These are phyloP conservation scores for Aspergillus niger DNA, from an alignment of 2,329 filamentous ascomycete species.

Conservation along the genomic window DNA sequence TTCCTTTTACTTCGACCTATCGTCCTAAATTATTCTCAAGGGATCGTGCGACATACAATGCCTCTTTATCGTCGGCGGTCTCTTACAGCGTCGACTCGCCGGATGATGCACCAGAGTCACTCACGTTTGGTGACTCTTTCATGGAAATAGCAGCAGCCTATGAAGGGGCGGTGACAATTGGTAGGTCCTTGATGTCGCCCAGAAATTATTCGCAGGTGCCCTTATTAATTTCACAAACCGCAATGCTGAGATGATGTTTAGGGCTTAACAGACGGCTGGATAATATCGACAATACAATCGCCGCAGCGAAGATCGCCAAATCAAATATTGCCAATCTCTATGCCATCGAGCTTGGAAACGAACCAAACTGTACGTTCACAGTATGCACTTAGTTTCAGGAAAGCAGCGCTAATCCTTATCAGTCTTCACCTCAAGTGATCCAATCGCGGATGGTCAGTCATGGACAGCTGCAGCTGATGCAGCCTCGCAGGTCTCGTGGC, in stretches of 20 bases:
- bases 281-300: conserved; percentile 57
- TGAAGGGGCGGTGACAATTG: conserved; percentile 53
- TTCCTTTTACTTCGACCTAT: not conserved
- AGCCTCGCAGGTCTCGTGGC: conserved; percentile 37
- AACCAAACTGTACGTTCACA: conserved; percentile 54
- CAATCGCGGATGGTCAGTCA: conserved; percentile 25
- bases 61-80: conserved; percentile 49
- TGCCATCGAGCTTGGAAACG: conserved; percentile 60
- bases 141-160: conserved; percentile 54
- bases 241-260: not conserved
- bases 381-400: too few species aligned
- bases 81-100: conserved; percentile 53
- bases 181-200: not conserved
- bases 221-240: too few species aligned
- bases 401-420: not conserved
- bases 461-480: conserved; percentile 39
- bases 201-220: too few species aligned
- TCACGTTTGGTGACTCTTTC: conserved; percentile 58
- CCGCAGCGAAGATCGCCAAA: conserved; percentile 52
- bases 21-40: conserved; percentile 22
- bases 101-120: conserved; percentile 50
- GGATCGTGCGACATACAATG: conserved; percentile 57
- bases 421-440: conserved; percentile 31
- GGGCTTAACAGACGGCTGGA: conserved; percentile 56
- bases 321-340: conserved; percentile 52